Conservation (phyloP, 176 grass and related monocot species). For the Poa annua region DNA sequence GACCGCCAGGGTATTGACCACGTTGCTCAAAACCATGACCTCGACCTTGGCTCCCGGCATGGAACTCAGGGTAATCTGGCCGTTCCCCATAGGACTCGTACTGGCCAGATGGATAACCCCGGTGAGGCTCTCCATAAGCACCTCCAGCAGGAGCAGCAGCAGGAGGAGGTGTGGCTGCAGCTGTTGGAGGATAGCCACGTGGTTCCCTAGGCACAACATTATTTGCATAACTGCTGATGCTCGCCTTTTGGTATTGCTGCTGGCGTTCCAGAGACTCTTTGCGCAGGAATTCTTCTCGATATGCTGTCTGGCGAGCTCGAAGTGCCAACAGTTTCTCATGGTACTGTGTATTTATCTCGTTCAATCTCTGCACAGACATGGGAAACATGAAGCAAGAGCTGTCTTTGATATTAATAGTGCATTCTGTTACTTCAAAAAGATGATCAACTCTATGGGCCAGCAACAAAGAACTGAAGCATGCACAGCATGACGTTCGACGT, state of each 20-base stretch:
- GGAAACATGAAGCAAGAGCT: slow-evolving; percentile 27
- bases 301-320: slow-evolving; percentile 61
- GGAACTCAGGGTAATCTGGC: slow-evolving; percentile 54
- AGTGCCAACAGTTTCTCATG: slow-evolving; percentile 77
- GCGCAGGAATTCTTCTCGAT: slow-evolving; percentile 77
- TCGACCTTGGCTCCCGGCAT: slow-evolving; percentile 49
- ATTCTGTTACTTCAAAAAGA: not conserved
- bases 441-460: not conserved
- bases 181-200: slow-evolving; percentile 50
- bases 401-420: slow-evolving; percentile 26
- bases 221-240: slow-evolving; percentile 56
- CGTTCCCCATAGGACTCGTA: slow-evolving; percentile 51
- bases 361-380: slow-evolving; percentile 69
- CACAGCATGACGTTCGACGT: not conserved
- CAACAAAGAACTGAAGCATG: not conserved
- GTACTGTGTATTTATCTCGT: slow-evolving; percentile 79
- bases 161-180: slow-evolving; percentile 20
- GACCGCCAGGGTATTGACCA: slow-evolving; percentile 63
- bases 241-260: slow-evolving; percentile 86
- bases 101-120: slow-evolving; percentile 56
- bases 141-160: slow-evolving; percentile 34
- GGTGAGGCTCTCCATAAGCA: slow-evolving; percentile 58
- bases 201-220: slow-evolving; percentile 41
- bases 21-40: slow-evolving; percentile 58
- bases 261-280: slow-evolving; percentile 77